Conservation (phyloP, 2,329 filamentous ascomycete genomes). For the Parastagonospora avenae region DNA sequence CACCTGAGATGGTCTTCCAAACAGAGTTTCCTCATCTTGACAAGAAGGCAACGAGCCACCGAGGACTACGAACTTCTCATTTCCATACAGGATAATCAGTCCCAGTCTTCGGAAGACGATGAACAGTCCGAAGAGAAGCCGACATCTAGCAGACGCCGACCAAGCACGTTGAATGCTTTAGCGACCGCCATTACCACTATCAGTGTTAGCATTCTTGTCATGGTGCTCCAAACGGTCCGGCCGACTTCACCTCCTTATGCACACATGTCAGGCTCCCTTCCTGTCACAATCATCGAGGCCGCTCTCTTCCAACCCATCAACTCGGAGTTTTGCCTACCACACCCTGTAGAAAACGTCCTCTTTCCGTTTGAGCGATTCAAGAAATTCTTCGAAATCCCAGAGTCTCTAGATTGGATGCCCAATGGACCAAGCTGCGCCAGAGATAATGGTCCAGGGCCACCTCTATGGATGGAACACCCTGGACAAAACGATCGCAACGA, state of each 20-base stretch:
- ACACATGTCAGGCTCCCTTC: slow-evolving; percentile 23
- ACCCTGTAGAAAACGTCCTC: slow-evolving; percentile 15
- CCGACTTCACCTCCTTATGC: slow-evolving; percentile 19
- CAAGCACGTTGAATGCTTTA: slow-evolving; percentile 6
- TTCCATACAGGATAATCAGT: slow-evolving; percentile 10
- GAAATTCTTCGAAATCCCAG: slow-evolving; percentile 12
- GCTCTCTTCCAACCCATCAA: slow-evolving; percentile 19
- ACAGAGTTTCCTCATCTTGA: slow-evolving; percentile 6
- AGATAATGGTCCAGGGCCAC: slow-evolving; percentile 13
- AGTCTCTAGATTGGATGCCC: slow-evolving; percentile 18
- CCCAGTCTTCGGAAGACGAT: not conserved
- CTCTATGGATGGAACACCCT: slow-evolving; percentile 12
- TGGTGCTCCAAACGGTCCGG: slow-evolving; percentile 14
- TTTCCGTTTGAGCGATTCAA: slow-evolving; percentile 20
- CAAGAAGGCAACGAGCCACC: slow-evolving; percentile 1
- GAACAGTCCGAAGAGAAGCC: not conserved
- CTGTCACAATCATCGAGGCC: slow-evolving; percentile 20
- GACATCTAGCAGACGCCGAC: not conserved
- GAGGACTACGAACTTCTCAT: slow-evolving; percentile 15
- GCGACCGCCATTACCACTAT: slow-evolving; percentile 13
- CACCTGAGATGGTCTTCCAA: slow-evolving; percentile 8
- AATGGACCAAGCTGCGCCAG: slow-evolving; percentile 7
- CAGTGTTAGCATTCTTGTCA: slow-evolving; percentile 4
- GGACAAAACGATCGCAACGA: slow-evolving; percentile 1
- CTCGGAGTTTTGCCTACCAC: slow-evolving; percentile 20